These are phyloP conservation scores for Moesziomyces antarcticus DNA, from an alignment of 1,284 basidiomycete species.

Conservation along the genomic window DNA sequence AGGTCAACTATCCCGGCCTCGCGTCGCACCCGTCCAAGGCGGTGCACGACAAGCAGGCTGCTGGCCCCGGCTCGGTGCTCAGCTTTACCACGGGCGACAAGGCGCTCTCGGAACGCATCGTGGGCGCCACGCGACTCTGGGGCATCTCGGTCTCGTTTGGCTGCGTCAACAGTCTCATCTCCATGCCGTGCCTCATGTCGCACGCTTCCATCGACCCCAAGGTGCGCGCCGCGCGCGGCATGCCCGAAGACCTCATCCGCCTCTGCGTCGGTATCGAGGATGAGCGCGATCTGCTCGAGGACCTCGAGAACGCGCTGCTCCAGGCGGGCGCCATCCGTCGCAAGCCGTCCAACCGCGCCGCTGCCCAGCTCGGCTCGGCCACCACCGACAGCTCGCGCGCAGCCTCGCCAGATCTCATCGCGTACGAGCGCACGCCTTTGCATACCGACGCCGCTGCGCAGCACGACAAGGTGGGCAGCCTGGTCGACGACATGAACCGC, in stretches of 20 bases:
- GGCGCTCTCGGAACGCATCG: slow-evolving; percentile 88
- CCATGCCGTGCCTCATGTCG: slow-evolving; percentile 99
- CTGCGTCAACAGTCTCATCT: slow-evolving; percentile 96
- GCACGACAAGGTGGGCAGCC: slow-evolving; percentile 37
- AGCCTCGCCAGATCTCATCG: slow-evolving; percentile 38
- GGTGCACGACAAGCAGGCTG: slow-evolving; percentile 77
- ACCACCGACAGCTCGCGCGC: slow-evolving; percentile 36
- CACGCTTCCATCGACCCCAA: slow-evolving; percentile 98
- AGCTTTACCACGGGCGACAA: slow-evolving; percentile 95
- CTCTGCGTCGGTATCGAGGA: slow-evolving; percentile 99
- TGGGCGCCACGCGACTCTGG: slow-evolving; percentile 91
- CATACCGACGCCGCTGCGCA: slow-evolving; percentile 13
- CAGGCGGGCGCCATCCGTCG: slow-evolving; percentile 84
- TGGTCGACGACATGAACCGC: slow-evolving; percentile 52
- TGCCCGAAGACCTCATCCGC: slow-evolving; percentile 97
- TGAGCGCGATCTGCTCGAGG: slow-evolving; percentile 88
- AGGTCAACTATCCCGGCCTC: slow-evolving; percentile 93
- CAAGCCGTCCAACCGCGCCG: slow-evolving; percentile 12
- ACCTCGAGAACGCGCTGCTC: slow-evolving; percentile 90
- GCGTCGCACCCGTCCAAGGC: slow-evolving; percentile 83
- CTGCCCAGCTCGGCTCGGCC: background rate
- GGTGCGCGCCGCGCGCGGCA: slow-evolving; percentile 87
- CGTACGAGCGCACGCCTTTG: slow-evolving; percentile 45
- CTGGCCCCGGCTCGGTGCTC: slow-evolving; percentile 94
- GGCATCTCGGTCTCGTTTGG: slow-evolving; percentile 98